Base-by-base conservation (phyloP, 805 yeast species). In the Priceomyces castillae region DNA sequence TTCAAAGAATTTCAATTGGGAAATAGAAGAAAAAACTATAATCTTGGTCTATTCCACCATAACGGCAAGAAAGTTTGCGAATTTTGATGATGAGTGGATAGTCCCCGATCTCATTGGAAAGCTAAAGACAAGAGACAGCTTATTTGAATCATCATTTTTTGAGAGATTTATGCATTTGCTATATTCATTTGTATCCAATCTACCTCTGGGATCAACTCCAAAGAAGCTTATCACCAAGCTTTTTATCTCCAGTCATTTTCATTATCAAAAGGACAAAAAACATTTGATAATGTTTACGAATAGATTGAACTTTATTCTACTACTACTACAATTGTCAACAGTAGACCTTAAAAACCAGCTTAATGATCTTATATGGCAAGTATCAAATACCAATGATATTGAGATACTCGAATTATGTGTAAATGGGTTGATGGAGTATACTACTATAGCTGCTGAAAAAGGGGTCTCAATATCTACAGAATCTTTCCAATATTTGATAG, bases 111-210 rank as follows among this genome's bases (percentile, higher is more conserved):
- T 57, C 15, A 39, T 60, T n/a, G 60, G 58, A 0, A 41, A 49
- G 5, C 46, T 69, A 3, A 43, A 43, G 9, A 47, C 64, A 0
- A 46, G 63, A 37, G 51, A 55, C 31, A 69, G 64, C 42, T 49
- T 69, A 3, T 71, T 64, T 2, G 49, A 46, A 14, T 39, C 46
- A 9, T 43, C 67, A 1, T 60, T 64, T 36, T 70, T 71, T 44
- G 74, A 69, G 16, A 49, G 57, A 19, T 70, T 70, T 47, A 51
- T 69, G 60, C 57, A 58, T 11, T 51, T 71, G n/a, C 45, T 68
- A 11, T 69, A 69, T 49, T 53, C 45, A 22, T 67, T 58, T 49
- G 52, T 65, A 3, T 62, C 69, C 1, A 60, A 57, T 2, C 44
- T 68, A 19, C 52, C 58, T 2, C 36, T 43, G 16, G 43, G 41